Evolutionary conservation across 1,284 basidiomycete species (phyloP).

Genomic region (Wallemia ichthyophaga): DNA sequence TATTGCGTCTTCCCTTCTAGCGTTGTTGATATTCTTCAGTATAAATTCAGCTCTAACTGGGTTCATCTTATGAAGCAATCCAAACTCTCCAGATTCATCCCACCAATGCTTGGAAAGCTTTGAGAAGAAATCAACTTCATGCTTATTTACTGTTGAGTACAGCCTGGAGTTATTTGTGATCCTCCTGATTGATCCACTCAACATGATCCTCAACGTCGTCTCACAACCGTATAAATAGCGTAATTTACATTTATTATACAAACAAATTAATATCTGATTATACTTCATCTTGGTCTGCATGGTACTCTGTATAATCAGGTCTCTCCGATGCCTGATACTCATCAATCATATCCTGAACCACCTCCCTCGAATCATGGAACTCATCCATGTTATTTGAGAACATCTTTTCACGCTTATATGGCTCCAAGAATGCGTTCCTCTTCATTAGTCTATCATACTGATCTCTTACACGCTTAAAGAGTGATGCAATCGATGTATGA

Average conservation of each 20-base stretch:
- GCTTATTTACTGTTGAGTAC: conserved; percentile 30
- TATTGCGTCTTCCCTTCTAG: conserved; percentile 23
- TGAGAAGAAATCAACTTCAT: conserved; percentile 78
- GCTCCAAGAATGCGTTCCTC: conserved; percentile 82
- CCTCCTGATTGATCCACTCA: too few species aligned
- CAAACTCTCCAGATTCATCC: conserved; percentile 80
- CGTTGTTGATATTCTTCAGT: conserved; percentile 39
- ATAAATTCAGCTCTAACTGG: conserved; percentile 62
- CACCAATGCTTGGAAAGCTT: conserved; percentile 79
- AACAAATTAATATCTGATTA: neutral
- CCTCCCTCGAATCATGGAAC: conserved; percentile 54
- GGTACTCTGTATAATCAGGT: conserved; percentile 10
- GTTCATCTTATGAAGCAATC: conserved; percentile 81
- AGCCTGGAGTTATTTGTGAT: neutral
- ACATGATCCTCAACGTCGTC: too few species aligned
- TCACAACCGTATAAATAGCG: too few species aligned
- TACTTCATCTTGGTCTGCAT: neutral
- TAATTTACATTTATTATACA: neutral
- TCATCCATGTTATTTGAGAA: conserved; percentile 72
- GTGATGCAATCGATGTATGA: conserved; percentile 79
- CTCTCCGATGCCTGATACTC: conserved; percentile 11
- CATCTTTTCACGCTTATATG: conserved; percentile 89
- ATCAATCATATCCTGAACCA: conserved; percentile 7
- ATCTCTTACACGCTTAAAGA: conserved; percentile 85
- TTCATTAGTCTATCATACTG: conserved; percentile 72